Base-by-base conservation (phyloP, 1,139 yeast genomes). In the Dujonia santamariae region DNA sequence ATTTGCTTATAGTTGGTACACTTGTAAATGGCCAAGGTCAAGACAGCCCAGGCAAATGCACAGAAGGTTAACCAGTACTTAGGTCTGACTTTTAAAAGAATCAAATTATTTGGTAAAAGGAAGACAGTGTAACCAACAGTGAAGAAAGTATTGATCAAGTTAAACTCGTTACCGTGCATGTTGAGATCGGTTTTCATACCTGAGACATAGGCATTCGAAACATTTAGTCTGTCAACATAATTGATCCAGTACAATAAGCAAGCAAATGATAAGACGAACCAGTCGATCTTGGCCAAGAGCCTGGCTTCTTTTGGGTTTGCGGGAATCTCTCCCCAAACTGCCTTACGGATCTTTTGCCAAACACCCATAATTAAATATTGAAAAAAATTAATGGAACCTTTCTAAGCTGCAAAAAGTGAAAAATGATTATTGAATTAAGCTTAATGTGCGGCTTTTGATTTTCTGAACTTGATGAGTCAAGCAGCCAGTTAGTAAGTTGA, bases 91-190 rank as follows among this genome's bases (percentile, higher is more conserved):
- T 64, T 68, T 37, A 76, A 53, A 16, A 78, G 53, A 32, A 73
- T 64, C 47, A 73, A 46, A 47, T 76, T 75, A 42, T 75, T 70
- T 1, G 85, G 85, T 26, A 80, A 53, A 63, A 76, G 68, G 4
- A 79, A 78, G 12, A 78, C 59, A 18, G 75, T 68, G 50, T 76
- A 78, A 2, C 85, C 85, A 4, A 78, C 72, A 8, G 75, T 75
- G 51, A 78, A 79, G 32, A 74, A 67, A 0, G 84, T 75, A 41
- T 73, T 72, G 34, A 76, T 66, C 20, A 68, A 43, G 43, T 75
- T 77, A 39, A 59, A 59, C 31, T 65, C 60, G 42, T 77, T 63
- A 13, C 79, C 78, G n/a, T 54, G 45, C 65, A 80, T 62, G 3
- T 61, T 50, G 32, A 78, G 46, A 31, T 70, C 79, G 35, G 75